A percentile compares a stretch with the other conserved stretches of the same genome.
Conservation (phyloP, 83 land plant species). For the Picea abies region DNA sequence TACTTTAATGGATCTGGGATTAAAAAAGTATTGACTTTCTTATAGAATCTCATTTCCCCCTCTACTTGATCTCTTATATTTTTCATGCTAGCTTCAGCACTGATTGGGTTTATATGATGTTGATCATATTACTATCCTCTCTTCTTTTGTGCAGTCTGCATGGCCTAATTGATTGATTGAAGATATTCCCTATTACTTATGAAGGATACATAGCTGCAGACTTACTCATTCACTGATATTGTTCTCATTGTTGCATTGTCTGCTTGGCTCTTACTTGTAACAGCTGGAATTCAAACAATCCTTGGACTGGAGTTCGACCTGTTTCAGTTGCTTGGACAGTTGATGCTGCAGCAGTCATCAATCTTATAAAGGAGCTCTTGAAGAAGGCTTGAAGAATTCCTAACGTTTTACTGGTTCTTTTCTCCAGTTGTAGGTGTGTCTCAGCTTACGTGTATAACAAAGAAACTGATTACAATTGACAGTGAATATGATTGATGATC, state of each 20-base stretch:
- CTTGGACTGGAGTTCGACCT: conserved; percentile 79
- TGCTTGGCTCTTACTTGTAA: neutral
- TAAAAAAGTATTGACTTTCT: conserved; percentile 59
- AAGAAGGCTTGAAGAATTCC: conserved; percentile 35
- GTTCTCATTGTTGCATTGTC: neutral
- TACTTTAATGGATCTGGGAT: conserved; percentile 87
- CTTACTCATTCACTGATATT: neutral
- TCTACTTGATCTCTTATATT: too few relatives aligned
- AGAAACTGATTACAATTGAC: too few relatives aligned
- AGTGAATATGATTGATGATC: too few relatives aligned
- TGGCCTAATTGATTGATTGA: too few relatives aligned
- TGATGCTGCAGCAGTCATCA: conserved; percentile 57
- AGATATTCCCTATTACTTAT: too few relatives aligned
- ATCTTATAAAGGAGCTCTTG: conserved; percentile 53
- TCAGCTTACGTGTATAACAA: too few relatives aligned
- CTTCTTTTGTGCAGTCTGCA: too few relatives aligned
- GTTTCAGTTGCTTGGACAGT: conserved; percentile 90
- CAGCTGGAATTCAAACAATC: conserved; percentile 89
- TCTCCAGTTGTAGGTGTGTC: too few relatives aligned
- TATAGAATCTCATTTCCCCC: neutral
- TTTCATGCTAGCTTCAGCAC: too few relatives aligned
- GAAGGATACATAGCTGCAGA: conserved; percentile 1
- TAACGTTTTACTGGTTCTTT: too few relatives aligned
- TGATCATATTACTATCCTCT: too few relatives aligned
- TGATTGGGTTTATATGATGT: too few relatives aligned